Conservation (phyloP, 352 stramenopile species). For the Pythium phragmitis region DNA sequence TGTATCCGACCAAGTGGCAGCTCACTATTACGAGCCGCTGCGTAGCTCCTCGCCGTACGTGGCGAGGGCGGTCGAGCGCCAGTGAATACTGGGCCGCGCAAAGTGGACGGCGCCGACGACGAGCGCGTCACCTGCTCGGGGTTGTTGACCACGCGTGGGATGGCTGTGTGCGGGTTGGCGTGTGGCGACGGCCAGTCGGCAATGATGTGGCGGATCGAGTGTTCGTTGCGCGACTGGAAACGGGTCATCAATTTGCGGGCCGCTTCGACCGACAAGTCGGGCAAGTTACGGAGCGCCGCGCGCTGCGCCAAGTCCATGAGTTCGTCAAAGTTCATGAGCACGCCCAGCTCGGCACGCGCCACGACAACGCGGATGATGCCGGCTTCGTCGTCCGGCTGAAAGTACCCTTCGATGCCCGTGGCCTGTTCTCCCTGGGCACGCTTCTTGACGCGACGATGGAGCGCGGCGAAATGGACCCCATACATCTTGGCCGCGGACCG, state of each 20-base stretch:
- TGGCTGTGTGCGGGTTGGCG: constrained; percentile 17
- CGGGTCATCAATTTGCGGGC: constrained; percentile 42
- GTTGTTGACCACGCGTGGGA: constrained; percentile 20
- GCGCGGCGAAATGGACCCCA: constrained; percentile 64
- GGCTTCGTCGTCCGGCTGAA: constrained; percentile 67
- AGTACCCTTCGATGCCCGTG: constrained; percentile 53
- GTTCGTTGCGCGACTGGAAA: constrained; percentile 62
- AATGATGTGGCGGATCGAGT: constrained; percentile 63
- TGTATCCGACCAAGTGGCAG: not conserved
- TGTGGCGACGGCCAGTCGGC: constrained; percentile 50
- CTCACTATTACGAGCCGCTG: constrained; percentile 4
- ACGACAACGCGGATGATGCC: constrained; percentile 70
- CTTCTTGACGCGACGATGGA: constrained; percentile 71
- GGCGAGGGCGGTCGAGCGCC: not conserved
- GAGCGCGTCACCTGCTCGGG: not conserved
- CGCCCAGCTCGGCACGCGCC: constrained; percentile 61
- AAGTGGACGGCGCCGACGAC: not conserved
- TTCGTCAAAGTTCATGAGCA: constrained; percentile 71
- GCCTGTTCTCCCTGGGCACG: constrained; percentile 44
- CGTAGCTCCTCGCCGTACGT: constrained; percentile 2
- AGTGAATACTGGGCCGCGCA: not conserved
- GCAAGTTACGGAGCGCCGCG: constrained; percentile 53
- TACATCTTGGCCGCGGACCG: constrained; percentile 58
- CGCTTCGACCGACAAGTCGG: constrained; percentile 54
- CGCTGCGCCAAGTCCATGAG: constrained; percentile 63